A percentile compares a stretch with the other conserved stretches of the same genome.
These are phyloP conservation scores for Drosera capensis DNA, from an alignment of 148 eudicot genomes.

Conservation along the genomic window DNA sequence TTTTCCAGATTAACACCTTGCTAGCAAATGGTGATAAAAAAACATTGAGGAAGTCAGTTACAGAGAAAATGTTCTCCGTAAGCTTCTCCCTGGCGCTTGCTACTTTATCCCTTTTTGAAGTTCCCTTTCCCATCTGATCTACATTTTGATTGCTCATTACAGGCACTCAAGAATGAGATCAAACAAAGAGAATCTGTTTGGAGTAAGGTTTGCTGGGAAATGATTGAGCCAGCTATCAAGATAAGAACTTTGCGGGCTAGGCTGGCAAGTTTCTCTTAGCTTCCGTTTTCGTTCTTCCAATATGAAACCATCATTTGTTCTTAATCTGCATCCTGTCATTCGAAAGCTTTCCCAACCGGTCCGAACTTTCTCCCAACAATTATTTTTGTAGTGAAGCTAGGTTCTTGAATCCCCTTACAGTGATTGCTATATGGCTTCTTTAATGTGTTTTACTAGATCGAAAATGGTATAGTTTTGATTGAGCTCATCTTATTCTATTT, in stretches of 20 bases:
- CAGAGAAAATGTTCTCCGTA: conserved; percentile 90
- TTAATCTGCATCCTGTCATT: no score
- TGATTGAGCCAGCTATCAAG: conserved; percentile 63
- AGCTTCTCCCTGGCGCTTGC: conserved; percentile 14
- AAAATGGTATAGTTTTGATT: no score
- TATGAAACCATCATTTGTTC: no score
- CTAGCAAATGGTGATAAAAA: conserved; percentile 68
- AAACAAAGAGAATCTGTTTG: conserved; percentile 71
- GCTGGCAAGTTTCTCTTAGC: conserved; percentile 39
- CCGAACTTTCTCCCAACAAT: no score
- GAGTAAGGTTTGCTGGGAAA: conserved; percentile 72
- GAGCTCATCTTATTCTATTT: no score
- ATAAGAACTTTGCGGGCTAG: conserved; percentile 89
- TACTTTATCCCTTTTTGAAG: conserved; percentile 1
- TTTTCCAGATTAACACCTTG: conserved; percentile 44
- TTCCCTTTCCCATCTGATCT: neutral
- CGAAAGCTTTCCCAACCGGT: no score
- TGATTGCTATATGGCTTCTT: no score
- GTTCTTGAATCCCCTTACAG: no score
- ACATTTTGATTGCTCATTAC: conserved; percentile 6
- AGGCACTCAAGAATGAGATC: conserved; percentile 91
- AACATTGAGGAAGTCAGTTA: conserved; percentile 66
- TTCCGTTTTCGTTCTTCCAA: neutral
- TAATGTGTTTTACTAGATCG: no score
- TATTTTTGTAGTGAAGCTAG: no score